Base-by-base conservation (phyloP, 345 rosid genomes). In the Diplotaxis tenuifolia region DNA sequence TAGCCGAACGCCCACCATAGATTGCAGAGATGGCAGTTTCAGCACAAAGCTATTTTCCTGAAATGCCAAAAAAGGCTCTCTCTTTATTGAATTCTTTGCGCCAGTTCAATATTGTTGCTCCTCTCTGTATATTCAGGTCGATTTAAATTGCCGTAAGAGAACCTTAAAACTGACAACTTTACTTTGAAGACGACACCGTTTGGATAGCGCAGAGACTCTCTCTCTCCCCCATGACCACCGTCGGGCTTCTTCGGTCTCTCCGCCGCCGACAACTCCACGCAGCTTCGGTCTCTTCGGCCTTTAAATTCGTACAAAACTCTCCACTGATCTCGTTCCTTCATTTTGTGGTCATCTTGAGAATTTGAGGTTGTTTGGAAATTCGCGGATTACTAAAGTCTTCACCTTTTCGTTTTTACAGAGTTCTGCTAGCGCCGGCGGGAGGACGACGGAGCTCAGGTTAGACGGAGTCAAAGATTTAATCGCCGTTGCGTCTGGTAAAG, bases 401-500 rank as follows among this genome's bases (percentile, higher is more conserved):
- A 7, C 29, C 22, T 20, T 27, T 66, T 5, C 11, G 27, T 29
- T 19, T 67, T 42, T 2, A 53, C 53, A 76, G 79, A 76, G 71
- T n/a, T 76, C 79, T 16, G 9, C 9, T 56, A 11, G 67, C 67
- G 72, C 86, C 21, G 83, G 68, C 10, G 72, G 81, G 72, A 72
- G 76, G 59, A 78, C 68, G 28, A 82, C 84, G n/a, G 88, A 81
- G 79, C 86, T 92, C 71, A 83, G 79, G 67, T 84, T 92, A 58
- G 79, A 84, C 4, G 96, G 97, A 31, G 96, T 95, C 56, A 83
- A 79, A 79, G 91, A 95, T 73, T 84, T 95, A 20, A 86, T 92
- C 67, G 93, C 96, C 28, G 89, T 95, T 66, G 99, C 99, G 65
- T 95, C 97, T 7, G 96, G 93, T 52, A 95, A 92, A 85, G 99